Conservation (phyloP, 352 stramenopile species). For the Globisporangium uncinulatum region DNA sequence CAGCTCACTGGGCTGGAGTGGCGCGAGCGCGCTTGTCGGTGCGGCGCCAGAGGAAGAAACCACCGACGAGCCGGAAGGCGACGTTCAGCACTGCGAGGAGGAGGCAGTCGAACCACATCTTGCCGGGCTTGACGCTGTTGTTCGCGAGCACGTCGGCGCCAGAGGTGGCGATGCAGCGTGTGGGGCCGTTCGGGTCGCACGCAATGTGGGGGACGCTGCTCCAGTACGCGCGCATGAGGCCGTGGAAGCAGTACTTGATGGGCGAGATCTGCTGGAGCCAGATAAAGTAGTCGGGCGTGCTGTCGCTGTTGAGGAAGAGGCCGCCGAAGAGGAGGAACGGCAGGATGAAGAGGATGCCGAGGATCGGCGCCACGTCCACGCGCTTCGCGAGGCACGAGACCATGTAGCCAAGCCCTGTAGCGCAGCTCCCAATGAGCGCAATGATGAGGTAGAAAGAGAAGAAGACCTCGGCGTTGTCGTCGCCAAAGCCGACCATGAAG, state of each 20-base stretch:
- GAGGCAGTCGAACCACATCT: constrained; percentile 20
- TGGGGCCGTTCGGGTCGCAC: constrained; percentile 9
- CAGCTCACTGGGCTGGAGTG: no score
- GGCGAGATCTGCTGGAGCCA: constrained; percentile 31
- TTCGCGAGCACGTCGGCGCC: constrained; percentile 24
- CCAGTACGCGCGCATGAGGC: constrained; percentile 32
- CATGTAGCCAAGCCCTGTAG: constrained; percentile 24
- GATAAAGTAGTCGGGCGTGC: constrained; percentile 24
- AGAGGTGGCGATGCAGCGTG: constrained; percentile 15
- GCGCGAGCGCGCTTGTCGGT: constrained; percentile 8
- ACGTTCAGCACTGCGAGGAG: constrained; percentile 25
- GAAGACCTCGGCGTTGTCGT: constrained; percentile 23
- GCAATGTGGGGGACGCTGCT: constrained; percentile 18
- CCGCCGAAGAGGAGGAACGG: constrained; percentile 30
- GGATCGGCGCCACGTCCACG: constrained; percentile 24
- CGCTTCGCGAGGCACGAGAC: constrained; percentile 24
- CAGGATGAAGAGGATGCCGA: constrained; percentile 26
- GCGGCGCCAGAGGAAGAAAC: constrained; percentile 22
- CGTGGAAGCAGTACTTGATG: constrained; percentile 34
- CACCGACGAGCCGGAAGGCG: constrained; percentile 24
- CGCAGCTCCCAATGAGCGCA: constrained; percentile 15
- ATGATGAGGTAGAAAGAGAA: constrained; percentile 29
- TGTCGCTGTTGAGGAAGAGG: constrained; percentile 29
- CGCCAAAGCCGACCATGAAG: constrained; percentile 35
- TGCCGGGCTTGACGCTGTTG: constrained; percentile 15